Evolutionary conservation across 2,329 filamentous ascomycete species (phyloP), one percentile per base, ranked within the genome.

Genomic region (Ophiostoma novo-ulmi): DNA sequence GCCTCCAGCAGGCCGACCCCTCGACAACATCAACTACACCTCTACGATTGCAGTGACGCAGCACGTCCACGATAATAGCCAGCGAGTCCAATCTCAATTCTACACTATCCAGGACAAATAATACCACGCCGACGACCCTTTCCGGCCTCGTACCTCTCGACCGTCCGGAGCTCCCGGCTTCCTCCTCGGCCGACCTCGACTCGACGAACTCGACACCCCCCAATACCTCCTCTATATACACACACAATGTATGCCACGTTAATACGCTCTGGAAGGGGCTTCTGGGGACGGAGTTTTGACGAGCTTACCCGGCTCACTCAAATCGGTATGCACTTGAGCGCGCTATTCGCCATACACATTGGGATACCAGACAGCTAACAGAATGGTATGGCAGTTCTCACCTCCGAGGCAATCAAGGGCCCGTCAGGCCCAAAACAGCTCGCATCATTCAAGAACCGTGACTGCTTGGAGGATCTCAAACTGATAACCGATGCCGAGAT

Each of bases 401-500:
- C 85, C 69, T 83, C 91, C 75, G 90, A 94, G 80, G 89, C 85
- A 68, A 83, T 93, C 75, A 88, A 87, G 74, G 85, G 85, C 36
- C 87, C 91, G 35, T 84, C 83, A 1, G 86, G 85, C 35, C 89
- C 91, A 1, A 87, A 86, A 72, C 82, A 85, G 7, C 84, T 95
- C 44, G 85, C 89, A 76, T 81, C 83, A 74, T 94, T 94, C 80
- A 81, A 85, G 75, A 75, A 77, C 22, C 77, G 81, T 61, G 80
- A 82, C 31, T 81, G 82, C 4, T 76, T 87, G 52, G 74, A 79
- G 48, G 80, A 82, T 73, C 87, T 85, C 79, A 95, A 97, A 79
- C 83, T 91, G 74, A 95, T 98, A 89, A 91, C 89, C 75, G 94
- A 99, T 79, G 84, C 84, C 71, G 90, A 94, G 76, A 92, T 97